Conservation (phyloP, 108 stramenopile genomes). For the Skeletonema marinoi region DNA sequence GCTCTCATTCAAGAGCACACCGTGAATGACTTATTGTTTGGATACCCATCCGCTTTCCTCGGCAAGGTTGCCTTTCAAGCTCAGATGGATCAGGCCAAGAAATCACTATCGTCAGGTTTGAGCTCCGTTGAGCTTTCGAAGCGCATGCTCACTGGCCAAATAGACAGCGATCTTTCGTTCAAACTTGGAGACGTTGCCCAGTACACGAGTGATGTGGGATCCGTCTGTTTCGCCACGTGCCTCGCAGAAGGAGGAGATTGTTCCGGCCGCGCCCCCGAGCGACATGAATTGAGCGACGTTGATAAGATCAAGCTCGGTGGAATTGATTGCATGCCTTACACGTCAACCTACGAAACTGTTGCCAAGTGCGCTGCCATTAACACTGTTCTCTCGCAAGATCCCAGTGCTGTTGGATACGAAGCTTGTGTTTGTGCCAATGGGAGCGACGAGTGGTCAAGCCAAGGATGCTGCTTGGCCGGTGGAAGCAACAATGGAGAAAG, state of each 20-base stretch:
- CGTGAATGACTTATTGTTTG: conserved; percentile 55
- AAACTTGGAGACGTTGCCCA: conserved; percentile 45
- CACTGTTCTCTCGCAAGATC: conserved; percentile 28
- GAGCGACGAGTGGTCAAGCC: conserved; percentile 46
- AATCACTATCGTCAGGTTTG: conserved; percentile 13
- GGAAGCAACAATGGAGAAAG: conserved; percentile 31
- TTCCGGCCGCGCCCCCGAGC: conserved; percentile 42
- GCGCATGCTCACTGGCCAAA: conserved; percentile 45
- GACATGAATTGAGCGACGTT: conserved; percentile 43
- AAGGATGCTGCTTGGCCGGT: conserved; percentile 52
- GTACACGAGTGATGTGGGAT: conserved; percentile 51
- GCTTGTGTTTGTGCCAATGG: conserved; percentile 48
- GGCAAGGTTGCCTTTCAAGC: conserved; percentile 40
- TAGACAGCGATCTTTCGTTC: conserved; percentile 43
- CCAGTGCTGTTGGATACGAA: conserved; percentile 32
- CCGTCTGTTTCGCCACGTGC: conserved; percentile 41
- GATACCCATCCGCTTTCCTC: conserved; percentile 52
- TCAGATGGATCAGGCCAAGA: conserved; percentile 35
- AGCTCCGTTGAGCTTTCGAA: conserved; percentile 32
- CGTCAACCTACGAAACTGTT: conserved; percentile 46
- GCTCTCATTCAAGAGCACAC: conserved; percentile 53
- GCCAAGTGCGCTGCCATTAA: conserved; percentile 42
- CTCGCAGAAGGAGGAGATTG: conserved; percentile 21
- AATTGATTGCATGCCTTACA: conserved; percentile 56
- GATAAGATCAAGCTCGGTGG: conserved; percentile 55